A percentile compares a stretch with the other conserved stretches of the same genome.
Conservation (phyloP, 2,329 filamentous ascomycete genomes). For the Hypoxylon sp. region DNA sequence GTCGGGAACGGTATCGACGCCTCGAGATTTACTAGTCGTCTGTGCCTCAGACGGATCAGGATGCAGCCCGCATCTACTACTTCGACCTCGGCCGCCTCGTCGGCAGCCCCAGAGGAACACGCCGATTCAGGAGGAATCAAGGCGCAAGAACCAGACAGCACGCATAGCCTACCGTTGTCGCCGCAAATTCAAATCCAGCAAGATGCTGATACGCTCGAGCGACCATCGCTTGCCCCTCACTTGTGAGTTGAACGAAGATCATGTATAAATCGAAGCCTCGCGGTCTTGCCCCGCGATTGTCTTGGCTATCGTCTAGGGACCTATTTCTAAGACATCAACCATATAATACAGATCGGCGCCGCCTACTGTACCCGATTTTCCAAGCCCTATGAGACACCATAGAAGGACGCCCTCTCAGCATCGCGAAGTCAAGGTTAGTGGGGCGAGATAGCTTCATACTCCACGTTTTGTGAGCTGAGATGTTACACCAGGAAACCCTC, state of each 20-base stretch:
- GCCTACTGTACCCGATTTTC: constrained; percentile 56
- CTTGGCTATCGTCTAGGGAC: constrained; percentile 31
- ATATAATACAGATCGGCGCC: constrained; percentile 59
- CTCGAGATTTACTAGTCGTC: constrained; percentile 14
- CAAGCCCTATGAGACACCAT: constrained; percentile 70
- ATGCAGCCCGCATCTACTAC: constrained; percentile 41
- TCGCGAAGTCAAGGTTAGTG: constrained; percentile 68
- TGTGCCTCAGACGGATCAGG: constrained; percentile 26
- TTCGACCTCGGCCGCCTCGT: constrained; percentile 30
- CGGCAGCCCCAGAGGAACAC: constrained; percentile 27
- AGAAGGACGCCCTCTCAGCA: constrained; percentile 69
- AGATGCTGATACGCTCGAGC: constrained; percentile 52
- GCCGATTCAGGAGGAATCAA: constrained; percentile 20
- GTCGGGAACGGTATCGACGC: constrained; percentile 14
- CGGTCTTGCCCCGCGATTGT: constrained; percentile 35
- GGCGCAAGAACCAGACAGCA: constrained; percentile 27
- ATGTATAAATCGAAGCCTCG: constrained; percentile 24
- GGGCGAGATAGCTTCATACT: constrained; percentile 7
- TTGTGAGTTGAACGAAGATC: constrained; percentile 56
- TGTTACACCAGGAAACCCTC: constrained; percentile 79
- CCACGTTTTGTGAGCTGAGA: constrained; percentile 25
- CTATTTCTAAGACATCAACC: constrained; percentile 39
- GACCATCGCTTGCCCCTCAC: constrained; percentile 55
- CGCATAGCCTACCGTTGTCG: constrained; percentile 50
- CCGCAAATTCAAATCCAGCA: constrained; percentile 57